Conservation (phyloP, 164 flowering plant species). For the Vitis vinifera region ASM3070453v1 NC_081815.1:1893001-1893500, state of each 20-base stretch:
- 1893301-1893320: slow-evolving; percentile 83
- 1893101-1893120: neutral
- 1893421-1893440: neutral
- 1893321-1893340: slow-evolving; percentile 88
- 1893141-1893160: no score
- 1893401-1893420: neutral
- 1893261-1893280: slow-evolving; percentile 5
- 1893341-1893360: slow-evolving; percentile 79
- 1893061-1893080: slow-evolving; percentile 93
- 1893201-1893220: no score
- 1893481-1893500: neutral
- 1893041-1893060: slow-evolving; percentile 75
- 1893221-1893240: neutral
- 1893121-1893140: neutral
- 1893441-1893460: neutral
- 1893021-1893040: slow-evolving; percentile 93
- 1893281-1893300: slow-evolving; percentile 83
- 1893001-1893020: slow-evolving; percentile 84
- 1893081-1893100: slow-evolving; percentile 59
- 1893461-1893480: neutral
- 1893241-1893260: slow-evolving; percentile 7
- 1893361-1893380: slow-evolving; percentile 81
- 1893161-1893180: no score
- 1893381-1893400: neutral
- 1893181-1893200: no score